A percentile compares a stretch with the other conserved stretches of the same genome.
These are phyloP conservation scores for Erucastrum elatum DNA, from an alignment of 345 rosid species.

Conservation along the genomic window DNA sequence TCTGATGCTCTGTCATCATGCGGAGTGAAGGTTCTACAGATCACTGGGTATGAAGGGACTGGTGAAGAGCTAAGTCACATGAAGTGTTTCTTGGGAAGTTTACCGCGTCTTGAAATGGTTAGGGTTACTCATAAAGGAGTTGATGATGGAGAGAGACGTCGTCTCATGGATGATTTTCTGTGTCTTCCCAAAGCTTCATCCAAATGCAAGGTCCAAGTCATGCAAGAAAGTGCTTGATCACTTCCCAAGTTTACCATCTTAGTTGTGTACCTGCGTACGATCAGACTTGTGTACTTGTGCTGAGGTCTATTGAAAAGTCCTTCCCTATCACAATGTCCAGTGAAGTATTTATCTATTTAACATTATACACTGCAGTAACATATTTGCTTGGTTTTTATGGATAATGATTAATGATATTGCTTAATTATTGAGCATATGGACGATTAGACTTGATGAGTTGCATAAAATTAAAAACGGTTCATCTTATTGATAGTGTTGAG, in stretches of 20 bases:
- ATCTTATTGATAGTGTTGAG: too few species aligned
- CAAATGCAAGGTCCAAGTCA: constrained; percentile 18
- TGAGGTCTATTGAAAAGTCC: background rate
- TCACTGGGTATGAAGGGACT: constrained; percentile 29
- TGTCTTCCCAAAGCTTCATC: constrained; percentile 24
- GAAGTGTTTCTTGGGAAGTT: constrained; percentile 8
- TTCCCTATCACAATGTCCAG: background rate
- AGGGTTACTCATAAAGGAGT: constrained; percentile 1
- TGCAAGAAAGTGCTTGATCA: background rate
- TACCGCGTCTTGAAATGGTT: constrained; percentile 20
- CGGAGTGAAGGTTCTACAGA: constrained; percentile 17
- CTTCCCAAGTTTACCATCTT: background rate
- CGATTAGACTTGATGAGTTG: too few species aligned
- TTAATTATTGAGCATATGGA: too few species aligned
- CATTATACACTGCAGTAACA: too few species aligned
- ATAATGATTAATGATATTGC: too few species aligned
- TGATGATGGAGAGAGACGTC: constrained; percentile 2
- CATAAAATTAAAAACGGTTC: too few species aligned
- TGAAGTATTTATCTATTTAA: background rate
- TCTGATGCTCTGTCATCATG: constrained; percentile 22
- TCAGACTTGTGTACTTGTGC: background rate
- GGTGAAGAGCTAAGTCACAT: constrained; percentile 8
- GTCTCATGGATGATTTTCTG: constrained; percentile 15
- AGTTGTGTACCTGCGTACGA: background rate
- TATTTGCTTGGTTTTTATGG: too few species aligned